Percentiles rank a stretch among this genome's conserved stretches.
phyloP scores from a whole-genome alignment of 2,329 filamentous ascomycete species.

The Bipolaris cookei region DNA sequence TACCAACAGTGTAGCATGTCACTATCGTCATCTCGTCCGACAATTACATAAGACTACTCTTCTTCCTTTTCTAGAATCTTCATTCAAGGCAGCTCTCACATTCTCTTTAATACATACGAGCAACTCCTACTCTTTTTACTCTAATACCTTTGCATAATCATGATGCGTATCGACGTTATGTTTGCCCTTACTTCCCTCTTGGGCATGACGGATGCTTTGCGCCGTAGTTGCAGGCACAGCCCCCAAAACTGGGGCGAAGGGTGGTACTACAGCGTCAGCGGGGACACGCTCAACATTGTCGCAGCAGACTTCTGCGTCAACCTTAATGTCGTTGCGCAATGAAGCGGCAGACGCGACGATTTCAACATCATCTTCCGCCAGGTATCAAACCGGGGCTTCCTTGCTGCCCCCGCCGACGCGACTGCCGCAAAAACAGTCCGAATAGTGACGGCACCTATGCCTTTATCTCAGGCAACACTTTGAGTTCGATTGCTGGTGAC shows the following conservation, averaged over 20 bases:
- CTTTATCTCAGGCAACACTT: neutral
- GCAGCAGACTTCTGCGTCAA: neutral
- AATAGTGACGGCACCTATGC: neutral
- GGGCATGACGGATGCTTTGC: neutral
- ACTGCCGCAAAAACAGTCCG: neutral
- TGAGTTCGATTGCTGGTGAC: neutral
- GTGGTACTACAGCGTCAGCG: neutral
- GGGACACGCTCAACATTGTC: neutral
- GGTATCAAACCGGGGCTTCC: neutral
- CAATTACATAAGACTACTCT: too few species aligned
- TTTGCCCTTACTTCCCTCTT: neutral
- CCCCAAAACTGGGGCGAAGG: neutral
- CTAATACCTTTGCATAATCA: neutral
- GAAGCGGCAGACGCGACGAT: neutral
- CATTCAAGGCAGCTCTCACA: too few species aligned
- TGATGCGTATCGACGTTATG: neutral
- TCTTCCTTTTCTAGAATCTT: too few species aligned
- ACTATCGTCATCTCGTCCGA: too few species aligned
- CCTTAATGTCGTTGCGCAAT: neutral
- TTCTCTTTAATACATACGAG: neutral
- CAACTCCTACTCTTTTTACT: neutral
- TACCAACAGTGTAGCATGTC: too few species aligned
- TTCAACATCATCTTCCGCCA: neutral
- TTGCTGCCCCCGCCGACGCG: neutral
- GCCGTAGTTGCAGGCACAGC: neutral